Base-by-base conservation (phyloP, 2,329 filamentous ascomycete species). In the Neoascochyta sp. region DNA sequence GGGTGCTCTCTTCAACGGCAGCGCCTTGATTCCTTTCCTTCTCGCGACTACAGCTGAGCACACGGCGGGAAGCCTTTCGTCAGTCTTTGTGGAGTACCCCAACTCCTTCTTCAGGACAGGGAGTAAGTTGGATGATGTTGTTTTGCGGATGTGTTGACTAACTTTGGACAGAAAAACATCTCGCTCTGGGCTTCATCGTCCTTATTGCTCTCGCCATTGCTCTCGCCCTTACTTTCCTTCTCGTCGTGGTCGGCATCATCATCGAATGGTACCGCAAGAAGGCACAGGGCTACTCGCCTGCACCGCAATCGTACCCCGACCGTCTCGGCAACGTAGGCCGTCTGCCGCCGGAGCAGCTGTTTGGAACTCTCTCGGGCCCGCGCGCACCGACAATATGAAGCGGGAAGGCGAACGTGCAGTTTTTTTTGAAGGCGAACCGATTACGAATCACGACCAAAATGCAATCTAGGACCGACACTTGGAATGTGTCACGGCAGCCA, bases 1-100 rank as follows among this genome's bases (percentile, higher is more conserved):
- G 9, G 88, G 86, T 7, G 90, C 81, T 6, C 69, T 95, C 16
- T 98, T 85, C 68, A 86, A 96, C 54, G 92, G 92, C 50, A 86
- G 80, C 8, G 67, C 70, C 3, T 80, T 90, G 57, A 71, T 72
- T 29, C 90, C 92, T 0, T 95, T 90, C 60, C 75, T 87, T 22
- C 74, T 98, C 22, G 85, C 89, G 2, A 83, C 78, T 24, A 82
- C 49, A 27, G 65, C 73, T 9, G 73, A 79, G 50, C 79, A 79
- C 36, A 70, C 72, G 9, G 30, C 77, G 8, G 87, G 89, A 27
- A 89, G 79, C 50, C 76, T 98, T 52, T 80, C 83, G 18, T 79
- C 78, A 45, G 73, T 96, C 40, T 94, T 98, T 61, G 83, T 89
- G 8, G 80, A 93, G 65, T 83, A 86, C 36, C 66, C 68, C 27